Base-by-base conservation (phyloP, 768 basidiomycete species). In the Arthromyces matolae region DNA sequence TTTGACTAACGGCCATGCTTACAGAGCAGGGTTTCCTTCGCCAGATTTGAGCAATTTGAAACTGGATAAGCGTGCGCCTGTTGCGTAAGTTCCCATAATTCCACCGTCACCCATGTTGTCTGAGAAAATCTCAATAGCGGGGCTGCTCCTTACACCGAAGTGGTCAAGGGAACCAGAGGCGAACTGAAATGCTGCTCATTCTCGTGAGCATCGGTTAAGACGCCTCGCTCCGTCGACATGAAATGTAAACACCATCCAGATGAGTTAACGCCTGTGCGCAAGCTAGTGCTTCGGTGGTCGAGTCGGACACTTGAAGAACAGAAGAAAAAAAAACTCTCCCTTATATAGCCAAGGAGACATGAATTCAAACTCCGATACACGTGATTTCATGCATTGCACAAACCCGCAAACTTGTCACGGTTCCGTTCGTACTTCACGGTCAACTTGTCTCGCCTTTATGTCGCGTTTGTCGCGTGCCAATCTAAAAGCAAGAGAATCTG, bases 401-500 rank as follows among this genome's bases (percentile, higher is more conserved):
- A 13, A n/a, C 33, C 33, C 19, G 18, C n/a, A 4, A 19, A 36
- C 16, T 23, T 14, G 32, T 35, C 13, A 25, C 18, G 34, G 10
- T 20, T 13, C 31, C 9, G 19, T 25, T 18, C n/a, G 13, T 25
- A 34, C 22, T 37, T 18, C 14, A n/a, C n/a, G n/a, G n/a, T n/a
- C n/a, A 27, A 44, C 28, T 37, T 32, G 29, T 38, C 16, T 28
- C 29, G 12, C 38, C 7, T 33, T n/a, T 25, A 78, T 79, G 78
- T 78, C 78, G 38, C 76, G 76, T 45, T 57, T 74, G 32, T 71
- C 79, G 60, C 72, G 81, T 64, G 60, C 74, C 61, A 64, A 74
- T 64, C 41, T 86, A 64, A 69, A 77, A 68, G 62, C 76, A 54
- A 61, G 88, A 52, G 85, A 88, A 29, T 89, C 88, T 2, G 69